Base-by-base conservation (phyloP, 164 flowering plant genomes). In the Macadamia tetraphylla region DNA sequence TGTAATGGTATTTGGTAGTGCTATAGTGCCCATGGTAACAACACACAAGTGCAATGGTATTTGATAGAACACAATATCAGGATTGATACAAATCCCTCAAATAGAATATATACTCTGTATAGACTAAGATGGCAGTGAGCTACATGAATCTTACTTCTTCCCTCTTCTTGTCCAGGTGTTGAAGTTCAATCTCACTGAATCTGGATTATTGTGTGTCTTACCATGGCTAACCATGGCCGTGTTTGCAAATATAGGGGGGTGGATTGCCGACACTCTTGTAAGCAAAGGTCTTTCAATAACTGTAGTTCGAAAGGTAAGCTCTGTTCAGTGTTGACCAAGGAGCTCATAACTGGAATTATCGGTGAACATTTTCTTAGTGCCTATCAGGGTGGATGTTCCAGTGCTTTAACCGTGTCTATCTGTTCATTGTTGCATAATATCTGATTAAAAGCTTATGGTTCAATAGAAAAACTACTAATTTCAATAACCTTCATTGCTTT, bases 161-260 rank as follows among this genome's bases (percentile, higher is more conserved):
- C 14, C 30, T 29, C 15, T 1, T 68, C 32, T 17, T 49, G 53
- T 69, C 58, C 84, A 94, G 98, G 98, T 94, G 66, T 81, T 94
- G 86, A 94, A 90, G 86, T 94, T 94, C 81, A 94, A 94, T 80
- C 96, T 94, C 75, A 91, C 95, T 31, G 98, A 94, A 79, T 94
- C 98, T 67, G 97, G 97, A n/a, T 86, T 94, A 31, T 71, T 94
- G 42, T 90, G 97, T 73, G 97, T 94, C 66, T 72, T 94, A 75
- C 98, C 98, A 71, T 94, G 98, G 98, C 81, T 94, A 67, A 94
- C 97, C 72, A 94, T 94, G 98, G 98, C 98, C 35, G 78, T 85
- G 42, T 91, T 94, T 87, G 98, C 98, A 67, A 94, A 94, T 71
- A 79, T 94, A 48, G 98, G 98, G 77, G 98, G 98, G 23, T 94